Evolutionary conservation across 1,284 basidiomycete genomes (phyloP), one percentile per base, ranked within the genome.

Genomic region (Fereydounia khargensis): DNA sequence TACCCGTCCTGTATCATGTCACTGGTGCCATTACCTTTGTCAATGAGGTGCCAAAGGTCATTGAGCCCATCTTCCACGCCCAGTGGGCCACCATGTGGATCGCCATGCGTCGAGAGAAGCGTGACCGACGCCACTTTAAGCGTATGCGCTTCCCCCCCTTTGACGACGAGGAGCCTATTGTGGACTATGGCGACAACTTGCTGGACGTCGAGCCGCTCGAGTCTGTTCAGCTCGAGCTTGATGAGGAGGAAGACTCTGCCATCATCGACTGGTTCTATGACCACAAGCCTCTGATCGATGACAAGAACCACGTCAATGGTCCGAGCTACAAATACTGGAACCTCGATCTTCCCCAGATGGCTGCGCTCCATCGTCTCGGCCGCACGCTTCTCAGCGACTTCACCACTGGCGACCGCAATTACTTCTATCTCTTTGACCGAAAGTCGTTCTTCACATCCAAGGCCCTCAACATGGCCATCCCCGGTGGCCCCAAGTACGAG

Each of bases 51-150:
- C 95, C 95, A 38, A 86, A 89, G 36, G 86, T 98, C 58, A 89
- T 98, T 52, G 92, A 97, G 76, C 95, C 95, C 5, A 84, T 99
- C 17, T 98, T 96, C 78, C 95, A 99, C 76, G 92, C 95, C 0
- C 95, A 98, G 73, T 98, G 95, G 95, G 92, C 91, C 69, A 89
- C 90, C 4, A 98, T 98, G 95, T 99, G 95, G 95, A 82, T 99
- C 28, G 94, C 95, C 17, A 98, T 98, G 95, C 84, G 95, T 63
- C 82, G 95, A 64, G 95, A 99, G 80, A 99, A 99, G 82, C 85
- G 95, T 50, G 95, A 99, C 77, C 88, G 95, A 73, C 82, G 95
- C 42, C 95, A 99, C 77, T 98, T 99, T 81, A 99, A 99, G 81
- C 89, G 95, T 41, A 98, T 99, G 92, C 86, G 95, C n/a, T 99